Base-by-base conservation (phyloP, 1,139 yeast species). In the Magnusiomyces starmeri region DNA sequence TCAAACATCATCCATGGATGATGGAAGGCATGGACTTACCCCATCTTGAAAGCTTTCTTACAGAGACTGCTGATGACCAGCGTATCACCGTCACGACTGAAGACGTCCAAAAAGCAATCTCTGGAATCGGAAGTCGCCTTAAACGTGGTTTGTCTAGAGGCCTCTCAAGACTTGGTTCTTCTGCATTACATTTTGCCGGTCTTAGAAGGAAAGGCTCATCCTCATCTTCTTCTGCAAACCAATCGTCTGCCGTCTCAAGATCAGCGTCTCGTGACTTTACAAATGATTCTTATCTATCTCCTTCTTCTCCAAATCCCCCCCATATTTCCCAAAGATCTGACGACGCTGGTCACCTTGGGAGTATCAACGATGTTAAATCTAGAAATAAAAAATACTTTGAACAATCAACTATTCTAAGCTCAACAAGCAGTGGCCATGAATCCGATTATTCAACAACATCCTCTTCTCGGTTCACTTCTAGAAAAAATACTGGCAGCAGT, bases 1-100 rank as follows among this genome's bases (percentile, higher is more conserved):
- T 90, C 56, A 92, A 90, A 66, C 69, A 69, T 9, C 97, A 92
- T 67, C 86, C 90, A 0, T 89, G 95, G 70, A 79, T 87, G 9
- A 63, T 78, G 32, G 74, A 79, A 68, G 89, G 82, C 35, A 69
- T 86, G 57, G 76, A 79, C 18, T 64, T 71, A 22, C 74, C 73
- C 57, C 74, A 50, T 73, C 69, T 43, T 39, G 62, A 58, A 41
- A 60, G 51, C 59, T 71, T 64, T 55, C 69, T 66, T 57, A 65
- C 59, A 57, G 66, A 53, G 47, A 60, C 53, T 55, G 65, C 63
- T 56, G 61, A 52, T 56, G 62, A 63, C 56, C 58, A 68, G 64
- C 74, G 73, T 52, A 79, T 83, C 48, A 76, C 77, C 46, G 84
- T 84, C n/a, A 75, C 84, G 9, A 76, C 75, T 47, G 83, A 81